Base-by-base conservation (phyloP, 1,284 basidiomycete genomes). In the Heliocybe sulcata region DNA sequence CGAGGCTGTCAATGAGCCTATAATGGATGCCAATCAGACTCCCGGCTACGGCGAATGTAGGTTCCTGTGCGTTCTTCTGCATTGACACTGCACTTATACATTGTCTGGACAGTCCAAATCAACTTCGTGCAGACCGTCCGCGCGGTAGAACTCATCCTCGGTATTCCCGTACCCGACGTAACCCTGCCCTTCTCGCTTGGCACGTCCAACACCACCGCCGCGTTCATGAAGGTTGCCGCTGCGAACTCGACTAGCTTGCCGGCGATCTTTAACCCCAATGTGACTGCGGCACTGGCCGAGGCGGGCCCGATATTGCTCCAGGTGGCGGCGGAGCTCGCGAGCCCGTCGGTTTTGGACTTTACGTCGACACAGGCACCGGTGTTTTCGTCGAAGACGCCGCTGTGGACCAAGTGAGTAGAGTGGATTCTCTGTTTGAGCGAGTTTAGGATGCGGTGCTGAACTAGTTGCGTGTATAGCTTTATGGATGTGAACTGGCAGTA, bases 401-500 rank as follows among this genome's bases (percentile, higher is more conserved):
- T 87, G 53, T 67, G 76, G 2, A 81, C 84, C 2, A 85, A 69
- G 82, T 82, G 58, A 31, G 66, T 62, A 8, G 2, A 45, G 35
- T 26, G 6, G 14, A 23, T 3, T 56, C 10, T n/a, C n/a, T 10
- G 10, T 19, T 52, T 1, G 16, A 25, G 45, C 6, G n/a, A 6
- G 8, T 11, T 51, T 47, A 45, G 12, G 22, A 23, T 8, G 29
- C 57, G 22, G 55, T 47, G 3, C 33, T 23, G 19, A 35, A 29
- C 50, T 45, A 4, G 6, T 45, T n/a, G n/a, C 47, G 47, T 6
- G 10, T 29, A 8, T 49, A 90, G 87, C 58, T 87, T 89, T 66
- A 89, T 89, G 86, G 87, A 91, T 61, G 63, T 85, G 52, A 81
- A 78, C 59, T 91, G 88, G 88, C 89, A 91, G 64, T 68, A 73